Evolutionary conservation across 1,284 basidiomycete species (phyloP), one percentile per base, ranked within the genome.

Genomic region (Vanrija sp.): DNA sequence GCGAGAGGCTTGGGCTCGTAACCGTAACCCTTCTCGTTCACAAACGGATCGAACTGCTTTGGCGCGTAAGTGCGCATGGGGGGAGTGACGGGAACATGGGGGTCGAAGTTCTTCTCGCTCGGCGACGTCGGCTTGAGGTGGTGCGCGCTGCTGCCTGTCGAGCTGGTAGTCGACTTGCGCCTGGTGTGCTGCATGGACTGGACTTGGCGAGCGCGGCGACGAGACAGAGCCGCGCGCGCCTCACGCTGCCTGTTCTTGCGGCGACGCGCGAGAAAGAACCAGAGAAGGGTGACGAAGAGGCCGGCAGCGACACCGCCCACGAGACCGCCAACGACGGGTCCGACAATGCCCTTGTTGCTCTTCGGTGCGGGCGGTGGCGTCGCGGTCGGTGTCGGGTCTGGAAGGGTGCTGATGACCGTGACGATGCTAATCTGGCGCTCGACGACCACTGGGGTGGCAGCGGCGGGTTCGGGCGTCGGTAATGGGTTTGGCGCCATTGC

Each of bases 261-360:
- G 38, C 51, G 51, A 38, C 60, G 60, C 5, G 55, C 16, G 43
- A 21, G 48, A 55, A 58, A 68, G 45, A 51, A 54, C 26, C 59
- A 50, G 28, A 64, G 39, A 5, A 44, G 60, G 40, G 54, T 54
- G 21, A 60, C 49, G 12, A 62, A 26, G 12, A 63, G 48, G 12
- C 65, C 67, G 4, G 55, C 65, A 3, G 49, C 64, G 29, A 68
- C 54, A 8, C 67, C 67, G 26, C 64, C 67, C 9, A 68, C 47
- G 9, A 68, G 61, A 16, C 65, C 67, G n/a, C 67, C 67, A 7
- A 65, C 62, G 19, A 68, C 63, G 6, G 67, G 58, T 1, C 60
- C 66, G 34, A 61, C 21, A 19, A 39, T 40, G 2, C 25, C 21
- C 3, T 38, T 34, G 19, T 23, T 12, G 28, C 46, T 46, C 39